Evolutionary conservation across 2,329 filamentous ascomycete species (phyloP).

Genomic region (Setomelanomma holmii): DNA sequence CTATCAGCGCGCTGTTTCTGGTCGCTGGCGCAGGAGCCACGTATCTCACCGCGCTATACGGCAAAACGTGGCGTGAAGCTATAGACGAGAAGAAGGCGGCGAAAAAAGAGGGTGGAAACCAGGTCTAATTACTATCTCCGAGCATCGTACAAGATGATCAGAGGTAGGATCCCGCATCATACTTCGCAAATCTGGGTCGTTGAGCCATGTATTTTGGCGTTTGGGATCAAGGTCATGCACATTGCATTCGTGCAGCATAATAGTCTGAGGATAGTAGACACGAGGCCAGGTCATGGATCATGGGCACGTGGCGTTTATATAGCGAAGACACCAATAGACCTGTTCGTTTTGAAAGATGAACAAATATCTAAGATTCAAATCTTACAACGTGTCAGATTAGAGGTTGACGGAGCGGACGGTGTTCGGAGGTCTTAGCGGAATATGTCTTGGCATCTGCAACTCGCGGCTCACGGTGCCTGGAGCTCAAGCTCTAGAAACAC

Average conservation of each 20-base stretch:
- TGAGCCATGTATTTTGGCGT: too few species aligned
- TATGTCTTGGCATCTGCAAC: conserved; percentile 28
- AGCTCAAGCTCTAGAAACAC: conserved; percentile 33
- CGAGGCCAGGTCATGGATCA: neutral
- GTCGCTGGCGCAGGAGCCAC: conserved; percentile 55
- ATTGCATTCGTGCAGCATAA: too few species aligned
- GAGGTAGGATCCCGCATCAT: too few species aligned
- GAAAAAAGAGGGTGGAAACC: conserved; percentile 41
- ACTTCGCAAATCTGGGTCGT: too few species aligned
- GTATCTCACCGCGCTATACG: conserved; percentile 59
- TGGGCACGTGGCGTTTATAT: neutral
- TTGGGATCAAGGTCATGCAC: too few species aligned
- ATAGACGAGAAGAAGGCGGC: conserved; percentile 59
- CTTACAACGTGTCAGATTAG: neutral
- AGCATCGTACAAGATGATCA: too few species aligned
- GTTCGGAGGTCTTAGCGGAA: conserved; percentile 4
- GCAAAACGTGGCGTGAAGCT: conserved; percentile 60
- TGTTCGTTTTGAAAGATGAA: neutral
- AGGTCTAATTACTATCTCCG: conserved; percentile 19
- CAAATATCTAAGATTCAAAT: too few species aligned
- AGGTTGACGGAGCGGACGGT: neutral
- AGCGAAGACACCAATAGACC: conserved; percentile 1
- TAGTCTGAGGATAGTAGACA: too few species aligned
- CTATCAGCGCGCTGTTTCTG: conserved; percentile 68
- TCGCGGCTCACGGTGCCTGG: conserved; percentile 39